Base-by-base conservation (phyloP, 129 eudicot species). In the Glebionis coronaria region DNA sequence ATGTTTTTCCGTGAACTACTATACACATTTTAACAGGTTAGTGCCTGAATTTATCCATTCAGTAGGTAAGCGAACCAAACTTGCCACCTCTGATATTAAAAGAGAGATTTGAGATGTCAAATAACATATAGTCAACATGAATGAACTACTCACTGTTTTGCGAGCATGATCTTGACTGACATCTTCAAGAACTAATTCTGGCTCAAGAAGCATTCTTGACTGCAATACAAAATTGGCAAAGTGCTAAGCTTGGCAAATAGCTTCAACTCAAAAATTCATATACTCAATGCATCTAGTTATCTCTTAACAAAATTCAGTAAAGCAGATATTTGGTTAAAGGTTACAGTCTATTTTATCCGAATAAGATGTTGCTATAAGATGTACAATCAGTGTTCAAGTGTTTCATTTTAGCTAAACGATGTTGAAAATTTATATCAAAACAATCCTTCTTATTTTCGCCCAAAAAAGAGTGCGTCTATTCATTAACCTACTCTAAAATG, bases 111-210 rank as follows among this genome's bases (percentile, higher is more conserved):
- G 11, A 53, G 51, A 69, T 27, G 44, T 10, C 15, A 20, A 29
- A 73, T n/a, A 38, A 52, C 16, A 47, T 68, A 27, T 13, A 35
- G 19, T 14, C 16, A 62, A 54, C 56, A 67, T 14, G 62, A 3
- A 65, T 18, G 40, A 9, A 62, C 8, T 76, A 81, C 88, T 85
- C 64, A 91, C 97, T 59, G 97, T 91, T 82, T 91, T 91, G 62
- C 85, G 93, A 60, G 97, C 97, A 83, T 91, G 96, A 71, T 91
- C 97, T 83, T 91, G 97, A 76, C 96, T 91, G 79, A 91, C 96
- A 78, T 91, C 97, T 80, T 91, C 97, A 54, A 91, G 91, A 54
- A 91, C 96, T 75, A 83, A 84, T 55, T 91, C 96, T 60, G 97
- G 94, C 10, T 81, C 86, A 63, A 91, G 90, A 79, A 91, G 97